phyloP scores from a whole-genome alignment of 495 filamentous ascomycete species.

The Tricharina praecox region DNA sequence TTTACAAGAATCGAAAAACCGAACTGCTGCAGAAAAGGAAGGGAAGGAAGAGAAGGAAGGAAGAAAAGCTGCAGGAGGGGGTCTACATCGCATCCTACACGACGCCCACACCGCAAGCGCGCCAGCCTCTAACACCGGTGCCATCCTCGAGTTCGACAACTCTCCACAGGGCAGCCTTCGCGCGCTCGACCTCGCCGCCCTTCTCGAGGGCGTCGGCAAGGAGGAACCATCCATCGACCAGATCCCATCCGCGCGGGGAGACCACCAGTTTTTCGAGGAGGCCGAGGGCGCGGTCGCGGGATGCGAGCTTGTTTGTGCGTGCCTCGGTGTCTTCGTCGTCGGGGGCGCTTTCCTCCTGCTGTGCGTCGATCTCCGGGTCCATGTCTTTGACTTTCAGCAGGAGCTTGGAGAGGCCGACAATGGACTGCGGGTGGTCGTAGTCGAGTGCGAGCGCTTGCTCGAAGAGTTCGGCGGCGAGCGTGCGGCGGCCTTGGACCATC shows the following conservation, averaged over 20 bases:
- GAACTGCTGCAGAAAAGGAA: background rate
- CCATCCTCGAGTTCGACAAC: conserved; percentile 57
- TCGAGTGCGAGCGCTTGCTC: conserved; percentile 62
- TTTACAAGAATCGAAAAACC: background rate
- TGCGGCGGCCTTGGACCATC: conserved; percentile 41
- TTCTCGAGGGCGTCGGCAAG: conserved; percentile 74
- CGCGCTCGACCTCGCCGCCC: conserved; percentile 63
- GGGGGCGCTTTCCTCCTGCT: background rate
- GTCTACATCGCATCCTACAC: background rate
- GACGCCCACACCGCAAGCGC: conserved; percentile 2
- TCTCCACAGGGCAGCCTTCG: conserved; percentile 63
- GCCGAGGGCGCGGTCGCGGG: conserved; percentile 69
- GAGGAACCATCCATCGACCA: conserved; percentile 82
- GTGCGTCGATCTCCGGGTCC: background rate
- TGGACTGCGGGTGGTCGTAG: conserved; percentile 61
- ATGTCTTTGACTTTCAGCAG: conserved; percentile 34
- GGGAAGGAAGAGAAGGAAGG: background rate
- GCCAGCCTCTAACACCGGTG: conserved; percentile 35
- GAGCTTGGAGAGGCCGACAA: conserved; percentile 64
- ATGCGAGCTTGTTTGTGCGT: conserved; percentile 42
- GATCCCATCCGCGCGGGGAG: conserved; percentile 77
- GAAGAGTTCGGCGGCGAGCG: conserved; percentile 52
- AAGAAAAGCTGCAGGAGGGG: background rate
- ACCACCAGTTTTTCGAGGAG: conserved; percentile 68
- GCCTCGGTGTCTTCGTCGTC: conserved; percentile 15